These are phyloP conservation scores for Calonectria crousiana DNA, from an alignment of 2,329 filamentous ascomycete species.

Conservation along the genomic window DNA sequence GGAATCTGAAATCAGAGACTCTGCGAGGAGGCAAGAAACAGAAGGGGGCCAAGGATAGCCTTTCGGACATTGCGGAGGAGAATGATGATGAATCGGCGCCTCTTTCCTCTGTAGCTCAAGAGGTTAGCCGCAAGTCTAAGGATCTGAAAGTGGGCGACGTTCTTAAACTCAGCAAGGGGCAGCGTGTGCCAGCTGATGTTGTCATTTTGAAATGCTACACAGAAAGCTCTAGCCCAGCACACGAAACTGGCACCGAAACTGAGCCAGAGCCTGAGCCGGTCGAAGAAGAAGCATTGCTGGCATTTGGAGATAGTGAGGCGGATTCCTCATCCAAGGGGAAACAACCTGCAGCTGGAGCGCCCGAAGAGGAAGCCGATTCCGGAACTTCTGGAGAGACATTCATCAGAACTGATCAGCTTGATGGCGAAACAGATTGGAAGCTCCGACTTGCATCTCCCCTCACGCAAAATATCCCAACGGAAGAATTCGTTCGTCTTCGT, in stretches of 20 bases:
- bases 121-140: constrained; percentile 83
- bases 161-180: constrained; percentile 91
- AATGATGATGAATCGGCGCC: constrained; percentile 55
- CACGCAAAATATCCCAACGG: constrained; percentile 80
- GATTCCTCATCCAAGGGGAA: constrained; percentile 50
- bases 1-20: constrained; percentile 58
- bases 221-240: constrained; percentile 57
- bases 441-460: constrained; percentile 87
- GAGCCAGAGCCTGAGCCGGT: constrained; percentile 46
- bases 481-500: constrained; percentile 76
- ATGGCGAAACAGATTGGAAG: constrained; percentile 99
- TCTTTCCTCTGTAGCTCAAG: constrained; percentile 67
- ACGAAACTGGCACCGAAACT: constrained; percentile 37
- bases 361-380: constrained; percentile 46
- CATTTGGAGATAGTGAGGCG: constrained; percentile 54
- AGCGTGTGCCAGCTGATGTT: constrained; percentile 93
- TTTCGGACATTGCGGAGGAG: constrained; percentile 79
- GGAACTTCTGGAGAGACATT: constrained; percentile 86
- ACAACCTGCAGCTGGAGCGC: constrained; percentile 45
- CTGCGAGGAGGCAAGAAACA: constrained; percentile 47
- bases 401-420: constrained; percentile 95
- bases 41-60: constrained; percentile 48
- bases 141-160: constrained; percentile 96
- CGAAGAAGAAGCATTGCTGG: constrained; percentile 56
- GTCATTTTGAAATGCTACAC: constrained; percentile 87